Conservation (phyloP, 1,139 yeast genomes). For the Blastobotrys ciferrii region DNA sequence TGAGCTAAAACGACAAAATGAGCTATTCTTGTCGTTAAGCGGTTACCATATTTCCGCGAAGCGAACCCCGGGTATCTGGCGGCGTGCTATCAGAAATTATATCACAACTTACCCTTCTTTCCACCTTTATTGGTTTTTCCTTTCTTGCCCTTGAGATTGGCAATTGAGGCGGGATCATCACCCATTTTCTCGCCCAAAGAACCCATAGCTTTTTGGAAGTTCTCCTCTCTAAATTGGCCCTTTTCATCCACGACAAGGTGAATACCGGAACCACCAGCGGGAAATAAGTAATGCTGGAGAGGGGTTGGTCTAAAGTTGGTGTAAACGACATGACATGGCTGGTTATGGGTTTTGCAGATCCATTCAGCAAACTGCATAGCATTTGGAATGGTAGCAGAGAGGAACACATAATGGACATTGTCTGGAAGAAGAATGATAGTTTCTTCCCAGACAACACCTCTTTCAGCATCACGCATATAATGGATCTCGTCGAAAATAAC, state of each 20-base stretch:
- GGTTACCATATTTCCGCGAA: too few species aligned
- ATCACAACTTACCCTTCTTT: constrained; percentile 46
- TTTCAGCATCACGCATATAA: constrained; percentile 90
- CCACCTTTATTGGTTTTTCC: constrained; percentile 92
- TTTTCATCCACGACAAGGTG: constrained; percentile 97
- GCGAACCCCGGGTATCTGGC: too few species aligned
- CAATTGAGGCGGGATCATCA: constrained; percentile 68
- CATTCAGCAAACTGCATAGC: constrained; percentile 99
- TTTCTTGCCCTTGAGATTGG: constrained; percentile 45
- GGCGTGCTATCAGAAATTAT: too few species aligned
- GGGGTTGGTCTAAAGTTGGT: constrained; percentile 99
- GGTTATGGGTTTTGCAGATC: constrained; percentile 92
- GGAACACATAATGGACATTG: constrained; percentile 59
- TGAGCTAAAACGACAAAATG: too few species aligned
- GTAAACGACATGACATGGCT: constrained; percentile 97
- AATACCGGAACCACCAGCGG: constrained; percentile 96
- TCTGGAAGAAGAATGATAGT: constrained; percentile 93
- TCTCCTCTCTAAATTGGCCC: constrained; percentile 93
- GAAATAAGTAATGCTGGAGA: constrained; percentile 92
- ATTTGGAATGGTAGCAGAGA: constrained; percentile 95
- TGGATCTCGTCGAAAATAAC: constrained; percentile 96
- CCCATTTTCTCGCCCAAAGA: constrained; percentile 80
- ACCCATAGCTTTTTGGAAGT: constrained; percentile 98
- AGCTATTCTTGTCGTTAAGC: too few species aligned
- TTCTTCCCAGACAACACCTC: constrained; percentile 99